Base-by-base conservation (phyloP, 805 yeast genomes). In the Myxozyma sirexii region DNA sequence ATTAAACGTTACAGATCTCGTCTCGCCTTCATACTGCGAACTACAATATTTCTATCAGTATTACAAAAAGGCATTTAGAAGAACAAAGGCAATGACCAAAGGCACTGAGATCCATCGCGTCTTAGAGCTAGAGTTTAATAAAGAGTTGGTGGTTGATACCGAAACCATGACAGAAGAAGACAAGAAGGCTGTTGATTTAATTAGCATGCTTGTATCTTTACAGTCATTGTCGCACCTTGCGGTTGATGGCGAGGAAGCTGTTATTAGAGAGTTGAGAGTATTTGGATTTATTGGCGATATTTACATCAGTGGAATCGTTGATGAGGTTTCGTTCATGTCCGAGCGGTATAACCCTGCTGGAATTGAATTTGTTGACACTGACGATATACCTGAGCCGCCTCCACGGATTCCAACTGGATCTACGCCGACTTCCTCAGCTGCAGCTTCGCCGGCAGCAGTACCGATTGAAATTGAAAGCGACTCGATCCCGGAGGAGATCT, bases 1-100 rank as follows among this genome's bases (percentile, higher is more conserved):
- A 26, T 48, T 61, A 12, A 31, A 43, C 12, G 65, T 61, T 17
- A 45, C 62, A 24, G 65, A 61, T 26, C 38, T 61, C 12, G 59
- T 61, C n/a, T 54, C 50, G 1, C 65, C 65, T 8, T 26, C 43
- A 17, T 65, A 64, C 59, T 65, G 68, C 46, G 68, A 65, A 45
- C 50, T 62, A 35, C 67, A 59, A 42, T 49, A 49, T 49, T 65
- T 65, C 26, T 61, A 65, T 38, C 41, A 54, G 39, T 24, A 37
- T 27, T 59, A 66, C 37, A 50, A 37, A 13, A 43, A 61, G 4
- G 43, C 49, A 10, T 50, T 49, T 37, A 37, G 21, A 17, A 26
- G 31, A 10, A 59, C 66, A 6, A 31, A 27, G 6, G 55, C 52
- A 19, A 65, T 65, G 66, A 13, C n/a, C 6, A 31, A 31, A 19